Conservation (phyloP, 2,329 filamentous ascomycete genomes). For the Phialophora tarda region DNA sequence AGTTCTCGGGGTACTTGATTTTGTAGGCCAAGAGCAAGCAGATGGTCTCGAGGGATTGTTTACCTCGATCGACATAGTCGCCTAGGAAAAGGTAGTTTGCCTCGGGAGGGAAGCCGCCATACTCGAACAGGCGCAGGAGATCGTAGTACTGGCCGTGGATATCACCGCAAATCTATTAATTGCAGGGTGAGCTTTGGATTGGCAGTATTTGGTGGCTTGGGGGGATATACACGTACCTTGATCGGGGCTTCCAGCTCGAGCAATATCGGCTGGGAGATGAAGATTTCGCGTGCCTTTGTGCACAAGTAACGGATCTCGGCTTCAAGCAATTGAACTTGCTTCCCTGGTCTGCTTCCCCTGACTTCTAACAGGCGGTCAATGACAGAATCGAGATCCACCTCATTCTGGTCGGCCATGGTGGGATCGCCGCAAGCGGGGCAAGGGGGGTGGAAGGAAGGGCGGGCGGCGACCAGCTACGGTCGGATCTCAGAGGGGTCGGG, state of each 20-base stretch:
- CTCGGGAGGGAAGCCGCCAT: slow-evolving; percentile 96
- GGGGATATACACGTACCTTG: slow-evolving; percentile 69
- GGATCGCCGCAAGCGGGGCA: slow-evolving; percentile 38
- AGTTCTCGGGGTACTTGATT: slow-evolving; percentile 99
- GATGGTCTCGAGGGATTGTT: slow-evolving; percentile 98
- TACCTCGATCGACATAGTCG: slow-evolving; percentile 98
- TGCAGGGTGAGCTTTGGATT: slow-evolving; percentile 8
- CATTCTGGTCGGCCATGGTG: slow-evolving; percentile 76
- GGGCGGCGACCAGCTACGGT: slow-evolving; percentile 38
- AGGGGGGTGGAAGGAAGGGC: slow-evolving; percentile 26
- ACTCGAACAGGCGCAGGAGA: slow-evolving; percentile 94
- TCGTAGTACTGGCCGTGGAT: slow-evolving; percentile 99
- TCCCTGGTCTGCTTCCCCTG: slow-evolving; percentile 94
- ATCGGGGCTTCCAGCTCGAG: slow-evolving; percentile 98
- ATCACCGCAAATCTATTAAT: slow-evolving; percentile 88
- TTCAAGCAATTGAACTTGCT: slow-evolving; percentile 97
- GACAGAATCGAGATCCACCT: slow-evolving; percentile 98
- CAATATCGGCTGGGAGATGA: slow-evolving; percentile 98
- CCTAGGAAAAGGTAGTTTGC: slow-evolving; percentile 99
- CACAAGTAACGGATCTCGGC: slow-evolving; percentile 96
- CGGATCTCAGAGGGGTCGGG: slow-evolving; percentile 23
- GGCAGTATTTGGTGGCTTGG: not conserved
- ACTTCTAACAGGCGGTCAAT: slow-evolving; percentile 98
- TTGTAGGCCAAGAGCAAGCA: slow-evolving; percentile 97
- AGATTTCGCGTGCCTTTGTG: slow-evolving; percentile 98